Conservation (phyloP, 2,329 filamentous ascomycete species). For the Aspergillus spinulosporus region DNA sequence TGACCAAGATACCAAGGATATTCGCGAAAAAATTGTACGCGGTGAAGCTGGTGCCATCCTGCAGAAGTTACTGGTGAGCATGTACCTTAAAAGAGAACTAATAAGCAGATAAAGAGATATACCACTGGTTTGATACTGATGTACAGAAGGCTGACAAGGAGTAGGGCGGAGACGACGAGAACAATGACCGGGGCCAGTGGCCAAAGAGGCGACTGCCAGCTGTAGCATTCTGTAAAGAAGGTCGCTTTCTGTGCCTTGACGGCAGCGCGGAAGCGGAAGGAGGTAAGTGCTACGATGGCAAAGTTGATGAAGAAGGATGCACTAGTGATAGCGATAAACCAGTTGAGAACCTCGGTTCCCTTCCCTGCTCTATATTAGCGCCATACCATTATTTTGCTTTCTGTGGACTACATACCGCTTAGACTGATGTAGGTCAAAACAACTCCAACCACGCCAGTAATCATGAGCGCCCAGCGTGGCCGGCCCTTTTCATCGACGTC, state of each 20-base stretch:
- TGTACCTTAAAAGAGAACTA: background rate
- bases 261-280: constrained; percentile 34
- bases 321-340: constrained; percentile 29
- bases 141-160: constrained; percentile 6
- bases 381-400: constrained; percentile 2
- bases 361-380: background rate
- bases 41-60: background rate
- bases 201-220: constrained; percentile 32
- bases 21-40: constrained; percentile 14
- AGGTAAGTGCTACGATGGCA: constrained; percentile 36
- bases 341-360: constrained; percentile 12
- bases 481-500: constrained; percentile 32
- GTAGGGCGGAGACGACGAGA: background rate
- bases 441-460: constrained; percentile 29
- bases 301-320: constrained; percentile 37
- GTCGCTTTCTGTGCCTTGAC: constrained; percentile 20
- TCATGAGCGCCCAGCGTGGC: constrained; percentile 30
- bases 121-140: constrained; percentile 3
- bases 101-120: too few relatives aligned
- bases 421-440: constrained; percentile 36
- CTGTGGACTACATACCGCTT: constrained; percentile 19
- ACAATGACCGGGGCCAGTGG: constrained; percentile 26
- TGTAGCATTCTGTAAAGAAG: constrained; percentile 30
- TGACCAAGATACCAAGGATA: constrained; percentile 8
- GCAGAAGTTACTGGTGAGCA: background rate